Base-by-base conservation (phyloP, 2,329 filamentous ascomycete species). In the Arthrocladium fulminans region DNA sequence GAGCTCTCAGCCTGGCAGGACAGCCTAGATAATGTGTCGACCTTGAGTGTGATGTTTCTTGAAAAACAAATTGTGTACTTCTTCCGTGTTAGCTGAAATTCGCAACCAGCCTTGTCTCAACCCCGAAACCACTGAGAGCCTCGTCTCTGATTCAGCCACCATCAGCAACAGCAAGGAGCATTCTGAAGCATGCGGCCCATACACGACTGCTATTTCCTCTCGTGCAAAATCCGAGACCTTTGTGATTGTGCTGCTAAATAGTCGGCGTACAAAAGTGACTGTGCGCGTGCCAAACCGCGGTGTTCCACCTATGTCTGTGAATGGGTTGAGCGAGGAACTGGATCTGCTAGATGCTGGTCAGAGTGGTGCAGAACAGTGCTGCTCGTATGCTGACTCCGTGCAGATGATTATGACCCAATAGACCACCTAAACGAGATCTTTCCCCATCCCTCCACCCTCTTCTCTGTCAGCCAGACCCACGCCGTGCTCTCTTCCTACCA, bases 391-490 rank as follows among this genome's bases (percentile, higher is more conserved):
- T 41, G 15, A 44, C 40, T 17, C 13, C 10, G 1, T 13, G 15
- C 47, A 85, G 82, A 77, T 66, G 83, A 95, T 67, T 97, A 96
- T 71, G 84, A 97, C 65, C 88, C 92, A 47, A 84, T 97, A 64
- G 79, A 87, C 59, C 88, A 98, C 68, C 77, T 98, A 49, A 97
- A 98, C 71, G 76, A 84, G 54, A 83, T 98, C 60, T 98, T 98
- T 73, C 83, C 88, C 44, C 87, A 94, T 61, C 86, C 90, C 1
- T 86, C 88, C 29, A 83, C 88, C 52, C 80, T 97, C 52, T 79
- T 82, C 34, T 86, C 87, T 47, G 82, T 94, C 54, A 73, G 76
- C 41, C 75, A 77, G 54, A 86, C 92, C 44, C 86, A 85, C n/a
- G 70, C 78, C 47, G 80, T 80, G 40, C 80, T 98, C 47, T 76